These are phyloP conservation scores for Thalassiosira mediterranea DNA, from an alignment of 352 stramenopile species.

Conservation along the genomic window DNA sequence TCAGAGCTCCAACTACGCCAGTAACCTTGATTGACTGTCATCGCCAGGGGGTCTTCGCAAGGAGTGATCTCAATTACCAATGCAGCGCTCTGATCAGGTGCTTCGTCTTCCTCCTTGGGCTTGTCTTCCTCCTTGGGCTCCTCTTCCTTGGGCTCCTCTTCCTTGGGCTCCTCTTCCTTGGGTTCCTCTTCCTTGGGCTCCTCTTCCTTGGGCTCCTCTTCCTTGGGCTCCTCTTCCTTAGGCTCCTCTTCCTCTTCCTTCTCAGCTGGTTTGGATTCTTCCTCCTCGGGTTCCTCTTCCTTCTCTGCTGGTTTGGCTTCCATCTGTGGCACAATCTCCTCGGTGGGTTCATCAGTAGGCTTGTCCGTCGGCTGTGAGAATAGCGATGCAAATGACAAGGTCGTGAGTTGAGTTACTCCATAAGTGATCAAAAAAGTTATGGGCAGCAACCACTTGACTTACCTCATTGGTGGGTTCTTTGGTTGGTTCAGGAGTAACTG, in stretches of 20 bases:
- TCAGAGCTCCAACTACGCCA: conserved; percentile 60
- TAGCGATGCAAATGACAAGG: too few relatives aligned
- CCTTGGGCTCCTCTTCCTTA: conserved; percentile 2
- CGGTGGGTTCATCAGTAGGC: not conserved
- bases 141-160: not conserved
- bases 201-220: not conserved
- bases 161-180: not conserved
- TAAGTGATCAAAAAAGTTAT: too few relatives aligned
- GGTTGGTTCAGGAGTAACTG: conserved; percentile 17
- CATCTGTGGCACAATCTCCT: not conserved
- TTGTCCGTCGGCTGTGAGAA: not conserved
- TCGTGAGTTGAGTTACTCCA: too few relatives aligned
- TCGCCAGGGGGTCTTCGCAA: conserved; percentile 57
- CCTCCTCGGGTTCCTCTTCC: not conserved
- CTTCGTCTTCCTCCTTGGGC: conserved; percentile 5
- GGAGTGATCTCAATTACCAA: conserved; percentile 56
- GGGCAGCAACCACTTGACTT: too few relatives aligned
- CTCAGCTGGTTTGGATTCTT: not conserved
- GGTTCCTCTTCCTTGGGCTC: not conserved
- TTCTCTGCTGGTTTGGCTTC: not conserved
- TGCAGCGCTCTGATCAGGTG: conserved; percentile 28
- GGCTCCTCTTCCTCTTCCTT: not conserved
- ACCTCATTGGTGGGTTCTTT: conserved; percentile 5
- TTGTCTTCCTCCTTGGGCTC: conserved; percentile 3
- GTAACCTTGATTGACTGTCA: conserved; percentile 65